Evolutionary conservation across 2,329 filamentous ascomycete genomes (phyloP).

Genomic region (Xylaria sp.): DNA sequence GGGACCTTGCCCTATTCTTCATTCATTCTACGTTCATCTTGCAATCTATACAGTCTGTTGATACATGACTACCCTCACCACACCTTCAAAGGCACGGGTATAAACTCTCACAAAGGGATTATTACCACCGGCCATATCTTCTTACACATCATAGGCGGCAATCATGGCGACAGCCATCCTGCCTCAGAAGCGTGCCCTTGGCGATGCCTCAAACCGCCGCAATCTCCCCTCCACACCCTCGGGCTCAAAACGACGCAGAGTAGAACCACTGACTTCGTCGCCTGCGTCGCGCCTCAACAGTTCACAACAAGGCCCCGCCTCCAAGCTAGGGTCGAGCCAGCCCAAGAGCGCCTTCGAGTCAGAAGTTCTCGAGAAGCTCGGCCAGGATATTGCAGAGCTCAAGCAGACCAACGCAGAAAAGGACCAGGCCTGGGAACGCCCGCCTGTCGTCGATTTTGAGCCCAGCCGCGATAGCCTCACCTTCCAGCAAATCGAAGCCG

Average conservation of each 20-base stretch:
- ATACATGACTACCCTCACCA: constrained; percentile 13
- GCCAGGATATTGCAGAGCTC: constrained; percentile 87
- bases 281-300: constrained; percentile 69
- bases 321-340: constrained; percentile 77
- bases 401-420: constrained; percentile 90
- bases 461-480: constrained; percentile 75
- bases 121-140: not conserved
- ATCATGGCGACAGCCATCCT: constrained; percentile 63
- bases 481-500: constrained; percentile 95
- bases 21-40: not conserved
- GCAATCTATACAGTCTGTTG: not conserved
- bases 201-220: constrained; percentile 72
- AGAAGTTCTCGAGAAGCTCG: constrained; percentile 94
- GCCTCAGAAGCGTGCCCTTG: constrained; percentile 79
- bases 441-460: constrained; percentile 63
- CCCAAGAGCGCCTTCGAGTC: constrained; percentile 92
- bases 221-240: constrained; percentile 69
- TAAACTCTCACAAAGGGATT: not conserved
- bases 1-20: constrained; percentile 15
- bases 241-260: constrained; percentile 83
- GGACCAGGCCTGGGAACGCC: constrained; percentile 89
- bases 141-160: constrained; percentile 24
- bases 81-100: not conserved
- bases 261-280: constrained; percentile 71
- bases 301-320: constrained; percentile 71